These are phyloP conservation scores for Clonostachys rhizophaga DNA, from an alignment of 2,329 filamentous ascomycete species.

Conservation along the genomic window DNA sequence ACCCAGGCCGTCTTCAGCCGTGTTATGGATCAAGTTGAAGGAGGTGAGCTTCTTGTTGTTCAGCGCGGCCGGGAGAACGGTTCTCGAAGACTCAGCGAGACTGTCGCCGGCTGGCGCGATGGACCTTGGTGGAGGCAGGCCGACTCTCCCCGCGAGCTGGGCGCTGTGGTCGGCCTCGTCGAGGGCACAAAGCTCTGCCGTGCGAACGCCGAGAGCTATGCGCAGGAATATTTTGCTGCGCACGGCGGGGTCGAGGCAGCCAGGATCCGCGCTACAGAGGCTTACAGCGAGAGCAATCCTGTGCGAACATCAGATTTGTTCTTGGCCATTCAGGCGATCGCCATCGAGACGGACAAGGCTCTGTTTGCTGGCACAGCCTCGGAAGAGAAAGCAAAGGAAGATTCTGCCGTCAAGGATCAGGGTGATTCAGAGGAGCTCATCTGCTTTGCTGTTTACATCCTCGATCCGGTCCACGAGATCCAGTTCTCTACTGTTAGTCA, in stretches of 20 bases:
- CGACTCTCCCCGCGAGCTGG: slow-evolving; percentile 68
- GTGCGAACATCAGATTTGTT: slow-evolving; percentile 93
- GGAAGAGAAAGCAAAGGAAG: slow-evolving; percentile 49
- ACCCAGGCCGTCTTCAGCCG: slow-evolving; percentile 89
- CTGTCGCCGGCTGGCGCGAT: slow-evolving; percentile 74
- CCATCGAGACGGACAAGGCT: slow-evolving; percentile 55
- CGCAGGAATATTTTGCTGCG: slow-evolving; percentile 75
- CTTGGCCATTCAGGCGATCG: slow-evolving; percentile 86
- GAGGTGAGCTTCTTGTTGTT: slow-evolving; percentile 88
- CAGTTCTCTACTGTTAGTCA: slow-evolving; percentile 82
- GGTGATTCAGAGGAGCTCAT: slow-evolving; percentile 56
- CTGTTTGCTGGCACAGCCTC: slow-evolving; percentile 61
- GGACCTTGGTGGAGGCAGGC: slow-evolving; percentile 92
- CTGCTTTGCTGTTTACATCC: slow-evolving; percentile 72
- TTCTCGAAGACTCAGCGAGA: slow-evolving; percentile 57
- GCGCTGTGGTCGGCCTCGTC: slow-evolving; percentile 71
- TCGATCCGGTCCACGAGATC: slow-evolving; percentile 89
- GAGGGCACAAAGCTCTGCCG: slow-evolving; percentile 91
- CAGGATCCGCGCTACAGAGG: slow-evolving; percentile 73
- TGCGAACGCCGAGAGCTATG: slow-evolving; percentile 83
- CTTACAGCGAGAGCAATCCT: slow-evolving; percentile 78
- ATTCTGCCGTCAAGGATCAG: slow-evolving; percentile 45
- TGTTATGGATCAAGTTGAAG: slow-evolving; percentile 99
- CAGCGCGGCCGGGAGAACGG: slow-evolving; percentile 87
- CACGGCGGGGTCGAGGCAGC: slow-evolving; percentile 78